Conservation (phyloP, 495 filamentous ascomycete genomes). For the Aspergillus saccharolyticus region DNA sequence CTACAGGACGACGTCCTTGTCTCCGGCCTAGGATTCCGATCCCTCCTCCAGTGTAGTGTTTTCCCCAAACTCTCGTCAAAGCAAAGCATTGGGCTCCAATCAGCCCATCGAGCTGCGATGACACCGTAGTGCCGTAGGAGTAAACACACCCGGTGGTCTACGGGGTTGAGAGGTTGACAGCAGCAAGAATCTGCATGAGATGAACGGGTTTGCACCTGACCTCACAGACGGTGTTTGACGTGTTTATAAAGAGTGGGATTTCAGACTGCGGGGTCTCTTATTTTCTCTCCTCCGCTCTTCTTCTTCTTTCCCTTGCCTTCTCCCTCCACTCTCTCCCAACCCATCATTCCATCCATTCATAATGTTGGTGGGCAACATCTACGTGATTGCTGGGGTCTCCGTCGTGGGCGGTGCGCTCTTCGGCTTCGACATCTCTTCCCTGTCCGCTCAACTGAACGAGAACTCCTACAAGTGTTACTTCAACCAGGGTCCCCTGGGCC, state of each 20-base stretch:
- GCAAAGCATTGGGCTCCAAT: background rate
- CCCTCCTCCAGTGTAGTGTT: background rate
- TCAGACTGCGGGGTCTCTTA: no score
- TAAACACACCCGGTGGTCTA: background rate
- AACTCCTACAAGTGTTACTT: constrained; percentile 60
- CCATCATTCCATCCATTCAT: constrained; percentile 4
- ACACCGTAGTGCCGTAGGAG: background rate
- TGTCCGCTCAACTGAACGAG: constrained; percentile 57
- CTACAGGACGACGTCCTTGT: no score
- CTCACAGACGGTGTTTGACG: no score
- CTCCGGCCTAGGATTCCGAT: constrained; percentile 3
- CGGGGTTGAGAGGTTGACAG: background rate
- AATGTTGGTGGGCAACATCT: constrained; percentile 59
- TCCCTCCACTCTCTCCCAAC: no score
- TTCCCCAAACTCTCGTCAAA: background rate
- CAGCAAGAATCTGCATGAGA: background rate
- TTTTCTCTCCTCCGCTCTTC: no score
- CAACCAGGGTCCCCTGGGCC: constrained; percentile 42
- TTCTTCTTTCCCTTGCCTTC: background rate
- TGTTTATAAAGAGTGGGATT: no score
- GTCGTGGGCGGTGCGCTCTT: constrained; percentile 78
- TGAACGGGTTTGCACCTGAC: background rate
- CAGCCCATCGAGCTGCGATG: background rate
- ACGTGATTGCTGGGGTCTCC: constrained; percentile 68
- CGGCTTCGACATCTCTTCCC: constrained; percentile 77